Conservation (phyloP, 345 rosid genomes). For the Populus tremula region DNA sequence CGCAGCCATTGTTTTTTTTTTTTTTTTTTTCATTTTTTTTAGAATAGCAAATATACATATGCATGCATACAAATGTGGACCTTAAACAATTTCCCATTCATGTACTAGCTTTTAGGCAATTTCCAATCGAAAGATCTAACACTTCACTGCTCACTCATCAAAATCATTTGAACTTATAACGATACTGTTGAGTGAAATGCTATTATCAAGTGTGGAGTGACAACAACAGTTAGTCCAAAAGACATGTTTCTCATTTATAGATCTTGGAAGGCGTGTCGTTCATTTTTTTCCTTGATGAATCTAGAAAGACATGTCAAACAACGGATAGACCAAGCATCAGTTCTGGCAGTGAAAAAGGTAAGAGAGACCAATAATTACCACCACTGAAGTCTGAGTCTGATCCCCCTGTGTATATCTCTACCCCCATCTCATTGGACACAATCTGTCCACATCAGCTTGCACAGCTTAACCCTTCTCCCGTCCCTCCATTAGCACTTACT, state of each 20-base stretch:
- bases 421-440: constrained; percentile 27
- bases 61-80: background rate
- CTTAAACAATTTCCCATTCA: background rate
- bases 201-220: too few relatives aligned
- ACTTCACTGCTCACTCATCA: too few relatives aligned
- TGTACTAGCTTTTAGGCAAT: too few relatives aligned
- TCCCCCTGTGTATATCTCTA: background rate
- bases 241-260: background rate
- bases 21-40: too few relatives aligned
- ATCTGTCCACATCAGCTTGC: constrained; percentile 38
- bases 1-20: background rate
- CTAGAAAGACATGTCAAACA: background rate
- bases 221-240: background rate
- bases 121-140: too few relatives aligned
- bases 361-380: background rate
- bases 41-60: background rate
- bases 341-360: background rate
- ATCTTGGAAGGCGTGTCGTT: background rate
- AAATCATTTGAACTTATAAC: too few relatives aligned
- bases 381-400: background rate
- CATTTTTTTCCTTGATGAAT: too few relatives aligned
- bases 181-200: too few relatives aligned
- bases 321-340: background rate
- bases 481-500: background rate
- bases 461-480: background rate